phyloP scores from a whole-genome alignment of 2,329 filamentous ascomycete genomes.

The Oidium heveae region DNA sequence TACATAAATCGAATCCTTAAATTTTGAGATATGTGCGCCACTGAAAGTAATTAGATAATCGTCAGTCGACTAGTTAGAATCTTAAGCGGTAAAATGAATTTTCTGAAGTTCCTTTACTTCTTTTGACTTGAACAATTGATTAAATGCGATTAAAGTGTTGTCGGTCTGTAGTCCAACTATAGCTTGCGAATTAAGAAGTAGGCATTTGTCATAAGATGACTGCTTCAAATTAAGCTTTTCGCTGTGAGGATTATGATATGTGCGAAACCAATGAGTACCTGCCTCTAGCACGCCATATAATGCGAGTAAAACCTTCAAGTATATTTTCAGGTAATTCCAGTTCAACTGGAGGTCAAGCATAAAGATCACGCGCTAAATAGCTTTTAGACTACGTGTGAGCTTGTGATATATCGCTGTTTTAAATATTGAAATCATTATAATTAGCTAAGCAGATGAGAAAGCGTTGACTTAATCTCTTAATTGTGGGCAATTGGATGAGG shows the following conservation, averaged over 20 bases:
- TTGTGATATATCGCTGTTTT: too few species aligned
- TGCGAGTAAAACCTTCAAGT: too few species aligned
- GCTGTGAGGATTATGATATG: background rate
- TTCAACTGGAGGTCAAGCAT: too few species aligned
- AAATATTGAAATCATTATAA: background rate
- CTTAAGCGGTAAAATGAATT: background rate
- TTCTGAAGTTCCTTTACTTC: background rate
- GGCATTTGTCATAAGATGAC: background rate
- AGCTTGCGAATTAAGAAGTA: background rate
- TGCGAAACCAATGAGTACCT: background rate
- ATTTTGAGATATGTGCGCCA: background rate
- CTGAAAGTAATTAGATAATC: background rate
- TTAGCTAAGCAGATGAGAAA: slow-evolving; percentile 2
- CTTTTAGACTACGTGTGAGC: too few species aligned
- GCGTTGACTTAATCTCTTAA: slow-evolving; percentile 2
- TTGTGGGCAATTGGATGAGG: slow-evolving; percentile 4
- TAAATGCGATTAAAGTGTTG: too few species aligned
- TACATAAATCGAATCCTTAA: background rate
- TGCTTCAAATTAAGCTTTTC: background rate
- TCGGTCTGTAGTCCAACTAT: too few species aligned
- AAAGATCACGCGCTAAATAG: too few species aligned
- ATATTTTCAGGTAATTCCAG: too few species aligned
- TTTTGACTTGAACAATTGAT: background rate
- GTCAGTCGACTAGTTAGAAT: background rate
- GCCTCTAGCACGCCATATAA: too few species aligned